Percentiles rank a stretch among this genome's conserved stretches.
Evolutionary conservation across 441 rosid genomes (phyloP).

Genomic region (Gossypium schwendimanii): DNA sequence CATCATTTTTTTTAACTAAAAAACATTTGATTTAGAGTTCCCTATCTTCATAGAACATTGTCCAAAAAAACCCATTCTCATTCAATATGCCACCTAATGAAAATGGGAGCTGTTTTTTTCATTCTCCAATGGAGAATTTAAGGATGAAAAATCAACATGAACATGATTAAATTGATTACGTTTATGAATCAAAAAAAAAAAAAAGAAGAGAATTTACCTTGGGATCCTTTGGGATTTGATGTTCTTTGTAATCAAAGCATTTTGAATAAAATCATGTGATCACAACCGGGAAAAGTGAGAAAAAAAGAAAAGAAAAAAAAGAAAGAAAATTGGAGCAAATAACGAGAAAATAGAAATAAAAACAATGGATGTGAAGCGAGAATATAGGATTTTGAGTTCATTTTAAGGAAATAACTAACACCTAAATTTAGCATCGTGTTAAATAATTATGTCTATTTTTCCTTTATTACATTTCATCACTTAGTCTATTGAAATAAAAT

Average conservation of each 20-base stretch:
- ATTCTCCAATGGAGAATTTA: not conserved
- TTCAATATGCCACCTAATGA: not conserved
- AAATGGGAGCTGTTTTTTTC: not conserved
- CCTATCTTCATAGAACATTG: not conserved
- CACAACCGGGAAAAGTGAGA: not conserved
- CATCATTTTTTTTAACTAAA: not conserved
- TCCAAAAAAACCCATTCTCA: not conserved
- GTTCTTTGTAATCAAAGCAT: constrained; percentile 6
- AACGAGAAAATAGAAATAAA: not conserved
- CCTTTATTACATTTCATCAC: too few species aligned
- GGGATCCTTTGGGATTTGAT: constrained; percentile 8
- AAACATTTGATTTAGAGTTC: not conserved
- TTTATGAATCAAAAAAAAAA: not conserved
- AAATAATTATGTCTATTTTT: not conserved
- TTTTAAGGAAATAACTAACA: constrained; percentile 1
- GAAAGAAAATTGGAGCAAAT: not conserved
- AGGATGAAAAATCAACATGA: not conserved
- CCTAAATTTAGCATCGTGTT: not conserved
- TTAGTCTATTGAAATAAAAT: too few species aligned
- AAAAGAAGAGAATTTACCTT: not conserved
- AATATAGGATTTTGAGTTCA: not conserved
- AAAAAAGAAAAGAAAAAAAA: not conserved
- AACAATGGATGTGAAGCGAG: not conserved
- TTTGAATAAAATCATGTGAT: constrained; percentile 4
- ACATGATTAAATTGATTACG: not conserved